Evolutionary conservation across 495 filamentous ascomycete genomes (phyloP).

Genomic region (Aspergillus ostianus): DNA sequence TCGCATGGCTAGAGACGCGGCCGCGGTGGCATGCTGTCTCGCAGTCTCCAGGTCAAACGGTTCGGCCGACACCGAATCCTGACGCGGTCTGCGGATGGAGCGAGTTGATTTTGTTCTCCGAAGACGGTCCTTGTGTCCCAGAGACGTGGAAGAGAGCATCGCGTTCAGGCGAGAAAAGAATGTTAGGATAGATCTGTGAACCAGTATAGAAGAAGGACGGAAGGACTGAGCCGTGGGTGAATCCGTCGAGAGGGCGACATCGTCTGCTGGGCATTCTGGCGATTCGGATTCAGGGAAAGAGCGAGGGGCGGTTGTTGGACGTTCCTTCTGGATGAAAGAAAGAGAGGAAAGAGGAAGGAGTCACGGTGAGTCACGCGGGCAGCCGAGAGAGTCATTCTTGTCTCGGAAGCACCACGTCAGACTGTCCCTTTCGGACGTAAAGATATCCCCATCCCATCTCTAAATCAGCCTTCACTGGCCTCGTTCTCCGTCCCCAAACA

Average conservation of each 20-base stretch:
- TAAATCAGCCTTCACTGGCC: not conserved
- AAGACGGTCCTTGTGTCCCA: conserved; percentile 43
- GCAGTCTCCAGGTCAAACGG: conserved; percentile 54
- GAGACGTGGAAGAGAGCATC: conserved; percentile 28
- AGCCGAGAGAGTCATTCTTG: not conserved
- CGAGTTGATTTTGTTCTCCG: conserved; percentile 63
- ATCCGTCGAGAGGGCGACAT: not conserved
- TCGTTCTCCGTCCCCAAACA: not conserved
- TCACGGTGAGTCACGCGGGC: not conserved
- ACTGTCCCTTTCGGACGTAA: no score
- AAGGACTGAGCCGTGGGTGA: not conserved
- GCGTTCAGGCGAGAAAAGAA: conserved; percentile 18
- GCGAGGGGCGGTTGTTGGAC: not conserved
- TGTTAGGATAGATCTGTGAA: conserved; percentile 15
- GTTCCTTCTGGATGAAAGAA: not conserved
- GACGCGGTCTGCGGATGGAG: conserved; percentile 47
- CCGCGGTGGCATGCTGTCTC: conserved; percentile 61
- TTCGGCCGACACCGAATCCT: conserved; percentile 28
- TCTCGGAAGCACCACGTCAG: no score
- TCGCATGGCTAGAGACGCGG: conserved; percentile 64
- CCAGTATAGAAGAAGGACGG: not conserved
- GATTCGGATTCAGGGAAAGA: not conserved
- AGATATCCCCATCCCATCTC: not conserved
- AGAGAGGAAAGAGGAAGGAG: not conserved
- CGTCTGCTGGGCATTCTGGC: not conserved